A percentile compares a stretch with the other conserved stretches of the same genome.
Conservation (phyloP, 768 basidiomycete species). For the Chlorophyllum brunneum region DNA sequence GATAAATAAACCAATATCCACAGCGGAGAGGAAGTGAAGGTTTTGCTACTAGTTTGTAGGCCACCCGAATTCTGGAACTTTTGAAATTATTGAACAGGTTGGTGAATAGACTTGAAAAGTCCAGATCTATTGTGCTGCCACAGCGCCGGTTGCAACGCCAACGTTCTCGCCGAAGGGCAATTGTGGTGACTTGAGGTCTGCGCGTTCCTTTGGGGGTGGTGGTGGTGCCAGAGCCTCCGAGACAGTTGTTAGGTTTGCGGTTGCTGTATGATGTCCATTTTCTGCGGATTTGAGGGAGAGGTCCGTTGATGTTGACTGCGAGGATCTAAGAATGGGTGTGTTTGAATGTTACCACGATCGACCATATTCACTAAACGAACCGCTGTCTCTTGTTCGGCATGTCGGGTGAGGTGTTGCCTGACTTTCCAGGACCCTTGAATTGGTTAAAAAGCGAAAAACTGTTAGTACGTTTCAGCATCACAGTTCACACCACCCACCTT, state of each 20-base stretch:
- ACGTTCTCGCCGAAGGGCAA: slow-evolving; percentile 60
- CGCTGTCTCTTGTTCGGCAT: slow-evolving; percentile 80
- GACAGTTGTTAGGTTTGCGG: slow-evolving; percentile 26
- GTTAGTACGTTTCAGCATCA: neutral
- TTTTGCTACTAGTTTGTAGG: slow-evolving; percentile 13
- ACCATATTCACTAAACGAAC: slow-evolving; percentile 44
- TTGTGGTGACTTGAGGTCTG: slow-evolving; percentile 55
- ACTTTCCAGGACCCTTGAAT: slow-evolving; percentile 57
- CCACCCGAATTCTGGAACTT: slow-evolving; percentile 3
- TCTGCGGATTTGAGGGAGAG: slow-evolving; percentile 37
- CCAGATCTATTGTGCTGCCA: slow-evolving; percentile 34
- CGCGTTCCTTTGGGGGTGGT: slow-evolving; percentile 33
- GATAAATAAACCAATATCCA: slow-evolving; percentile 42
- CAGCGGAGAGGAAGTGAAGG: slow-evolving; percentile 24
- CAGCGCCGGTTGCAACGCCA: slow-evolving; percentile 43
- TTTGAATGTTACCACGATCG: slow-evolving; percentile 21
- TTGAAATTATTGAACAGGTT: slow-evolving; percentile 3
- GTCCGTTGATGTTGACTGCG: slow-evolving; percentile 33
- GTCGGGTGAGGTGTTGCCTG: slow-evolving; percentile 59
- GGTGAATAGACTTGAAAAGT: slow-evolving; percentile 13
- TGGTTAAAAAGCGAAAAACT: slow-evolving; percentile 1
- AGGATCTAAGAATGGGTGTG: slow-evolving; percentile 39
- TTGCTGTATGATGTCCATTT: slow-evolving; percentile 28
- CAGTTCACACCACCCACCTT: slow-evolving; percentile 43
- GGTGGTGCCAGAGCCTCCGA: slow-evolving; percentile 35